These are phyloP conservation scores for Cystofilobasidium macerans DNA, from an alignment of 768 basidiomycete genomes.

Conservation along the genomic window DNA sequence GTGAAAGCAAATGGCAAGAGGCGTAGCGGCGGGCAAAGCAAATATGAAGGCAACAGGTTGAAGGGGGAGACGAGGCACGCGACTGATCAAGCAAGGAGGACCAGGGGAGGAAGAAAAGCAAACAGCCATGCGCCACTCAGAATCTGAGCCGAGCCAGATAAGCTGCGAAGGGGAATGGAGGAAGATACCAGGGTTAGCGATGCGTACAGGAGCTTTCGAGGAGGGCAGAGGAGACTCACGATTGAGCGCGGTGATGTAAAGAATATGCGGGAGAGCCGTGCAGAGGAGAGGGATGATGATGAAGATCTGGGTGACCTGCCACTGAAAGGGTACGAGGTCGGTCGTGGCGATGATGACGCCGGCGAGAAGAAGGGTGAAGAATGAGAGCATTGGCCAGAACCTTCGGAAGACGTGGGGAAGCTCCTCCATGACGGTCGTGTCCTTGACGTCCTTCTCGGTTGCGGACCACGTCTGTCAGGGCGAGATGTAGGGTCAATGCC, in stretches of 20 bases:
- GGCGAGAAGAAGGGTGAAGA: slow-evolving; percentile 9
- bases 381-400: slow-evolving; percentile 15
- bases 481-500: background rate
- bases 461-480: background rate
- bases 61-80: too few relatives aligned
- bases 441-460: slow-evolving; percentile 11
- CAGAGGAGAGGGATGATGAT: background rate
- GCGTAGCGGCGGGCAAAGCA: too few relatives aligned
- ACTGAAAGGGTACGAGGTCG: slow-evolving; percentile 5
- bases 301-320: background rate
- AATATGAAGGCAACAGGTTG: too few relatives aligned
- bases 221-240: slow-evolving; percentile 35
- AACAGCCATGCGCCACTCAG: too few relatives aligned
- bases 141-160: too few relatives aligned
- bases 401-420: slow-evolving; percentile 8
- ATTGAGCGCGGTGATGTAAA: slow-evolving; percentile 66
- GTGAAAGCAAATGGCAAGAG: too few relatives aligned
- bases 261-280: slow-evolving; percentile 27
- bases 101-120: too few relatives aligned
- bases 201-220: too few relatives aligned
- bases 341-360: slow-evolving; percentile 9
- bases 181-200: too few relatives aligned
- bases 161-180: too few relatives aligned
- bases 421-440: slow-evolving; percentile 15
- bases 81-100: too few relatives aligned